Percentiles rank a stretch among this genome's conserved stretches.
Evolutionary conservation across 1,284 basidiomycete species (phyloP).

Genomic region (Coniophora puteana): DNA sequence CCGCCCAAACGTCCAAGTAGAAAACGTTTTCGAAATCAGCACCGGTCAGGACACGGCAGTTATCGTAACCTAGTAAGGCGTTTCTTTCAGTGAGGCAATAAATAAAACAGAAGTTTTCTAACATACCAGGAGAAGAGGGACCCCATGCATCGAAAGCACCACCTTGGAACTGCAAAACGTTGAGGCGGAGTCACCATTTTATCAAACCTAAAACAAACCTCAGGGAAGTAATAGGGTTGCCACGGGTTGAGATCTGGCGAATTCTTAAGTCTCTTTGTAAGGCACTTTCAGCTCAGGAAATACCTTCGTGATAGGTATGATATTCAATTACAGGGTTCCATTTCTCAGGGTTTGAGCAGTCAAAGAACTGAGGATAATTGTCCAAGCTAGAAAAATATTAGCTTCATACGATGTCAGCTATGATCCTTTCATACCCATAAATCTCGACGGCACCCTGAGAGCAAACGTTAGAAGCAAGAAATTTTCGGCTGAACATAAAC

Average conservation of each 20-base stretch:
- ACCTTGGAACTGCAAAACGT: constrained; percentile 53
- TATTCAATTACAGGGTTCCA: constrained; percentile 28
- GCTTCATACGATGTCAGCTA: too few species aligned
- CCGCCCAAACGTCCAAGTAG: constrained; percentile 70
- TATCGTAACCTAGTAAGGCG: constrained; percentile 35
- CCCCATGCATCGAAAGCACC: constrained; percentile 77
- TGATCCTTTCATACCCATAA: too few species aligned
- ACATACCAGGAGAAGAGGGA: constrained; percentile 52
- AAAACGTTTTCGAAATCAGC: constrained; percentile 73
- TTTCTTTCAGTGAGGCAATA: constrained; percentile 9
- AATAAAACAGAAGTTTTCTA: background rate
- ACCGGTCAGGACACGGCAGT: constrained; percentile 57
- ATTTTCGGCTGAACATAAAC: background rate
- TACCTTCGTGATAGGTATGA: constrained; percentile 25
- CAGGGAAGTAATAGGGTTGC: constrained; percentile 29
- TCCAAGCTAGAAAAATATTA: constrained; percentile 20
- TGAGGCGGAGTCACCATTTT: constrained; percentile 8
- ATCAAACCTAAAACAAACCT: constrained; percentile 17
- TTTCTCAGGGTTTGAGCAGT: constrained; percentile 28
- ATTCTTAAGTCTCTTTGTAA: constrained; percentile 8
- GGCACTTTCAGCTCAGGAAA: background rate
- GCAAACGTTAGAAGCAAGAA: constrained; percentile 7
- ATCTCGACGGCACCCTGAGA: constrained; percentile 47
- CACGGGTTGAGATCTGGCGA: constrained; percentile 21
- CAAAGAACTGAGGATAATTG: constrained; percentile 28